These are phyloP conservation scores for Pyrenophora graminea DNA, from an alignment of 2,329 filamentous ascomycete species.

Conservation along the genomic window DNA sequence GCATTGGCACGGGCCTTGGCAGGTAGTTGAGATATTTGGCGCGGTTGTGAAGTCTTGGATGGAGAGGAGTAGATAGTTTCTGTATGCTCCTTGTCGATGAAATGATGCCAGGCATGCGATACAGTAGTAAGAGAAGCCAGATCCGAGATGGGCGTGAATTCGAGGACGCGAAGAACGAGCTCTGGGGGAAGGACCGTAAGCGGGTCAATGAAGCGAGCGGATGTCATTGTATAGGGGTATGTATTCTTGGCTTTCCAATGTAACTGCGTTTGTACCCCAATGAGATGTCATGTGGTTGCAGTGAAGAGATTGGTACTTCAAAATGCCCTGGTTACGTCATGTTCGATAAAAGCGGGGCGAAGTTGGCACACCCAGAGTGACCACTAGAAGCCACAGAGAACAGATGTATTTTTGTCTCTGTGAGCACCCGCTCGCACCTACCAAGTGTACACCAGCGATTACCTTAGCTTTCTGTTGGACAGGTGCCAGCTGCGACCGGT, in stretches of 20 bases:
- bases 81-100: constrained; percentile 10
- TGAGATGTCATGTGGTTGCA: no score
- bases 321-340: no score
- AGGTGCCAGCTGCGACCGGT: neutral
- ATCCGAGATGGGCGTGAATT: constrained; percentile 8
- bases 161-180: constrained; percentile 13
- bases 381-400: no score
- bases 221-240: neutral
- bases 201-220: neutral
- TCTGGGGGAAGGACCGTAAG: constrained; percentile 11
- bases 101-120: constrained; percentile 12
- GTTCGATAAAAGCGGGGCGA: no score
- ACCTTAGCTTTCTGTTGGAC: neutral
- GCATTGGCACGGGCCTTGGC: constrained; percentile 3
- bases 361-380: no score
- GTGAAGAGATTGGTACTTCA: no score
- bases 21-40: neutral
- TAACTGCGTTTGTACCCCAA: no score
- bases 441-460: constrained; percentile 1
- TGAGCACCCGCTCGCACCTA: neutral
- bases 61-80: constrained; percentile 9
- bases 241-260: no score
- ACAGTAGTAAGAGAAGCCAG: constrained; percentile 5
- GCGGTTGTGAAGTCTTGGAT: constrained; percentile 3
- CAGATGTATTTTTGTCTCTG: no score